Percentiles rank a stretch among this genome's conserved stretches.
phyloP scores from a whole-genome alignment of 345 rosid species.

The Bretschneidera sinensis region DNA sequence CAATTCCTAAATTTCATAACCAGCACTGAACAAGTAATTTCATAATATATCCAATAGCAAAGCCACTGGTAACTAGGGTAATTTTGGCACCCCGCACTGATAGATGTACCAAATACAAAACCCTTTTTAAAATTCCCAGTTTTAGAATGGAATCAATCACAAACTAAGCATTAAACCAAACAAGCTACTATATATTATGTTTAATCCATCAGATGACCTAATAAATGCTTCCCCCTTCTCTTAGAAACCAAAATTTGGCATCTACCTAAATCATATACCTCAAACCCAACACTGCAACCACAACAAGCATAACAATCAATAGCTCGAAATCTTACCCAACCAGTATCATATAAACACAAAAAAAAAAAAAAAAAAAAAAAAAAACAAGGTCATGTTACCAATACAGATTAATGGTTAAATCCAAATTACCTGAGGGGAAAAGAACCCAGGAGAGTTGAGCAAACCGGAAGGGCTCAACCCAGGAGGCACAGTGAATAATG shows the following conservation, averaged over 20 bases:
- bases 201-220: background rate
- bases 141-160: too few relatives aligned
- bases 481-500: conserved; percentile 70
- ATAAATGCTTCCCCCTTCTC: background rate
- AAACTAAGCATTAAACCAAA: too few relatives aligned
- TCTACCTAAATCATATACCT: too few relatives aligned
- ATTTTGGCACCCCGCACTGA: background rate
- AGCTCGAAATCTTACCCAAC: too few relatives aligned
- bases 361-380: background rate
- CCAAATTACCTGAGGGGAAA: conserved; percentile 63
- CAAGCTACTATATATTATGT: background rate
- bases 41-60: background rate
- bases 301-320: too few relatives aligned
- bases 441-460: conserved; percentile 70
- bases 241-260: background rate
- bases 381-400: conserved; percentile 1
- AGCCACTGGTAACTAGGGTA: background rate
- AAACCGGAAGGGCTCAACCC: conserved; percentile 93
- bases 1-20: background rate
- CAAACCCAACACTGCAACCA: too few relatives aligned
- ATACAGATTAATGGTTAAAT: background rate
- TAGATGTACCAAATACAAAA: background rate
- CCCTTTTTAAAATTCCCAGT: too few relatives aligned
- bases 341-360: background rate
- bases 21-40: background rate